Evolutionary conservation across 2,329 filamentous ascomycete genomes (phyloP), one percentile per base, ranked within the genome.

Genomic region (Colletotrichum sp.): DNA sequence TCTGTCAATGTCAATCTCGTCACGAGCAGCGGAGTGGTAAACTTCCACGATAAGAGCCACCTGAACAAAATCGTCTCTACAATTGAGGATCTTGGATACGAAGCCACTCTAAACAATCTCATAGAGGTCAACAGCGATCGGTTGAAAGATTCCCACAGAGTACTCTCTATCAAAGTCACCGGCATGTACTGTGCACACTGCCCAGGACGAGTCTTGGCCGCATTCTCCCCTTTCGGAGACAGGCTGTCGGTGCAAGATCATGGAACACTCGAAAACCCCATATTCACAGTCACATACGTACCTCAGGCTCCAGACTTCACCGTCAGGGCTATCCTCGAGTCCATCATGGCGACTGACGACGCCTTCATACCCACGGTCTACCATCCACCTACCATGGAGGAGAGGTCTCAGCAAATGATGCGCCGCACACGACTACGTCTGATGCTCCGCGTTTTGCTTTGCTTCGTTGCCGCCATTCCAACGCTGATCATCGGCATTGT

Each of bases 401-500:
- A 98, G 80, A 91, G 95, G 12, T 95, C 95, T 5, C 92, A 91
- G 78, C 87, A 89, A 36, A 95, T 98, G 82, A 93, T 95, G 77
- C 88, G 88, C 24, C 90, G 90, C 74, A 95, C 98, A 80, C 92
- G 94, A 80, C 89, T 87, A n/a, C 89, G 92, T 36, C 90, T 98
- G 15, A 84, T 96, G 0, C 87, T 90, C 72, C 93, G 96, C 18
- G 89, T 95, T 18, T 81, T 94, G 2, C 88, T 98, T 71, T 94
- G 95, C 2, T 84, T 94, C 39, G 80, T 93, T 30, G 87, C 94
- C 8, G 93, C 94, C 18, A 93, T 98, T 62, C 96, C 96, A 3
- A 95, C 95, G 0, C 96, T 98, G 79, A 83, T 98, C 67, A 92
- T 98, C 52, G 96, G 96, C 5, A 95, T 98, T 68, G 92, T 98